Base-by-base conservation (phyloP, 1,284 basidiomycete species). In the Ganoderma meredithae region DNA sequence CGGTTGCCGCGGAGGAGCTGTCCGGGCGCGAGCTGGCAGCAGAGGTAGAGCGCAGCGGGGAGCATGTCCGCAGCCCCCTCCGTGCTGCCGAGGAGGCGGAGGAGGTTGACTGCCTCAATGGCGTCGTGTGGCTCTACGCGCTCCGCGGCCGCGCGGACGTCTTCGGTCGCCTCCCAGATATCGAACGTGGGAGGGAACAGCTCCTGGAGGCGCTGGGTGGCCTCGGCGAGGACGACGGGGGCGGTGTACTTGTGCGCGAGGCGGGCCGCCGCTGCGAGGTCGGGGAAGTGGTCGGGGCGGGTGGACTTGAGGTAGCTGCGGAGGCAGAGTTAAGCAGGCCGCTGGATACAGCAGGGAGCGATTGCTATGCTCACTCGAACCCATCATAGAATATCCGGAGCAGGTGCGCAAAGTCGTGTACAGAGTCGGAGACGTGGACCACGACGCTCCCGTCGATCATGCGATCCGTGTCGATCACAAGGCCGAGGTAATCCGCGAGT, bases 201-300 rank as follows among this genome's bases (percentile, higher is more conserved):
- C 27, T 55, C 27, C 13, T 55, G 53, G 31, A 55, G 53, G 15
- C 53, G 53, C 27, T 19, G 27, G 0, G 53, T 55, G 53, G 53
- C 56, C 31, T 55, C 64, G 10, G 63, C 19, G n/a, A 15, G 22
- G 15, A 33, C 43, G 5, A 25, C 47, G 12, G 58, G 3, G 25
- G 40, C 64, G 43, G 49, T 10, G 43, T 68, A 64, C 40, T 68
- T 68, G 63, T 68, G 63, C 22, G 62, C 66, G 31, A 68, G 43
- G 40, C 66, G 62, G 40, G 53, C 10, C 31, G 53, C 53, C 8
- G 53, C 53, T 19, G 53, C 53, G 53, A 55, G 53, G 31, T 55
- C 53, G 15, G 53, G 27, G 4, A 55, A 55, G 31, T 55, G 27
- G 31, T 55, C 53, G 27, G 27, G 27, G 15, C 53, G 53, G 31